These are phyloP conservation scores for Nannochloris sp. DNA, from an alignment of 139 green algal genomes.

Conservation along the genomic window DNA sequence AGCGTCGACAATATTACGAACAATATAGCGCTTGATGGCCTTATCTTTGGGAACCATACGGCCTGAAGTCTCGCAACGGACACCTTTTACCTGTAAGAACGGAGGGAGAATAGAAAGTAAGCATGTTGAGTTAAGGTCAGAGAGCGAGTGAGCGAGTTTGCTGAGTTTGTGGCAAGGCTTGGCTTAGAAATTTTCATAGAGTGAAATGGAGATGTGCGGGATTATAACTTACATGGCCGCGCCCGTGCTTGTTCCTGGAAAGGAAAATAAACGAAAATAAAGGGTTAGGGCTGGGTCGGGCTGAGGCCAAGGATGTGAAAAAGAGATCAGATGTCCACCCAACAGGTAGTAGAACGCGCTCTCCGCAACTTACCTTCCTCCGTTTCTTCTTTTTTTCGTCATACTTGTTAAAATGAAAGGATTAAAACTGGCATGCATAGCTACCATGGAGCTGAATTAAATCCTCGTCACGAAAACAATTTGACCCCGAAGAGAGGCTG, in stretches of 20 bases:
- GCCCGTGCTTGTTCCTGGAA: conserved; percentile 74
- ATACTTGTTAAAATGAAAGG: conserved; percentile 14
- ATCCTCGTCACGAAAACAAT: no score
- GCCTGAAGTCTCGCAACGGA: conserved; percentile 90
- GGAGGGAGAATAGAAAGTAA: conserved; percentile 47
- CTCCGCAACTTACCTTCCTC: background rate
- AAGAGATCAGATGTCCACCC: no score
- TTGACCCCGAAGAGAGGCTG: no score
- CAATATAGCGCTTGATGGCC: conserved; percentile 97
- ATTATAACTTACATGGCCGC: conserved; percentile 83
- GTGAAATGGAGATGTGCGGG: no score
- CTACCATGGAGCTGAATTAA: no score
- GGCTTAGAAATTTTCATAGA: background rate
- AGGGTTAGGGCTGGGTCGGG: conserved; percentile 27
- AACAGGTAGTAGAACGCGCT: background rate
- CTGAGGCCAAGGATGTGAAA: no score
- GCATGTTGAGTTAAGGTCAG: background rate
- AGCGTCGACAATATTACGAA: conserved; percentile 94
- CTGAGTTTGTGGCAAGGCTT: background rate
- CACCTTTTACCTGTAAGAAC: no score
- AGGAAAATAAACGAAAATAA: background rate
- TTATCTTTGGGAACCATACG: conserved; percentile 96
- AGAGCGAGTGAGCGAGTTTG: background rate
- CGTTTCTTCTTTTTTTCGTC: conserved; percentile 21
- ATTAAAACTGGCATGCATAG: no score